Evolutionary conservation across 2,329 filamentous ascomycete species (phyloP).

Genomic region (Beauveria asiatica): DNA sequence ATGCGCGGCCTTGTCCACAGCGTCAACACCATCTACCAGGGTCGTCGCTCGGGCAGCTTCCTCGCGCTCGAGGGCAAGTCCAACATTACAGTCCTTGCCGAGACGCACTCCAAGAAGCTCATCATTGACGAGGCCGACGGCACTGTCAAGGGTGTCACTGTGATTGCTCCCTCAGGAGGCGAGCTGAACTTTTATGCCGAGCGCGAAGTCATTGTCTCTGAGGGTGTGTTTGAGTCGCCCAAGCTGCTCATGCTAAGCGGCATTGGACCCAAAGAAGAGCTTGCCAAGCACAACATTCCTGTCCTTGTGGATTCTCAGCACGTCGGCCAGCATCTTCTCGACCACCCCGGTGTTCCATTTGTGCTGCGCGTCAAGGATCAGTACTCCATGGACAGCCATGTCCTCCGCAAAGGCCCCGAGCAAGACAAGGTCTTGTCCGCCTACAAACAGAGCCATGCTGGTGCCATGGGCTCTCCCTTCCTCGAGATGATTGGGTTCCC

Average conservation of each 20-base stretch:
- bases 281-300: slow-evolving; percentile 44
- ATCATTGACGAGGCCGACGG: slow-evolving; percentile 37
- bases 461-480: slow-evolving; percentile 32
- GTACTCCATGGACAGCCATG: slow-evolving; percentile 30
- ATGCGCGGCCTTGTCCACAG: slow-evolving; percentile 46
- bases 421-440: slow-evolving; percentile 25
- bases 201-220: slow-evolving; percentile 38
- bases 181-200: slow-evolving; percentile 33
- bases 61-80: slow-evolving; percentile 42
- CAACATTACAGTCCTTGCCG: slow-evolving; percentile 44
- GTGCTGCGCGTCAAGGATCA: slow-evolving; percentile 26
- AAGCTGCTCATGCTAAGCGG: slow-evolving; percentile 58
- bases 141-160: slow-evolving; percentile 9
- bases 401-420: slow-evolving; percentile 29
- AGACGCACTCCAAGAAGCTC: slow-evolving; percentile 42
- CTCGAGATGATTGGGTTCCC: slow-evolving; percentile 48
- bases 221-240: slow-evolving; percentile 53
- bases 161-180: background rate
- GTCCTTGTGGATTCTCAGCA: slow-evolving; percentile 48
- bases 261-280: slow-evolving; percentile 47
- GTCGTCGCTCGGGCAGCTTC: slow-evolving; percentile 43
- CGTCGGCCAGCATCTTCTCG: slow-evolving; percentile 56
- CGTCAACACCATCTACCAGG: slow-evolving; percentile 49
- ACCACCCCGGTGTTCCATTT: slow-evolving; percentile 42
- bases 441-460: slow-evolving; percentile 30